A percentile compares a stretch with the other conserved stretches of the same genome.
Conservation (phyloP, 2,329 filamentous ascomycete genomes). For the Didymella arachidicola region DNA sequence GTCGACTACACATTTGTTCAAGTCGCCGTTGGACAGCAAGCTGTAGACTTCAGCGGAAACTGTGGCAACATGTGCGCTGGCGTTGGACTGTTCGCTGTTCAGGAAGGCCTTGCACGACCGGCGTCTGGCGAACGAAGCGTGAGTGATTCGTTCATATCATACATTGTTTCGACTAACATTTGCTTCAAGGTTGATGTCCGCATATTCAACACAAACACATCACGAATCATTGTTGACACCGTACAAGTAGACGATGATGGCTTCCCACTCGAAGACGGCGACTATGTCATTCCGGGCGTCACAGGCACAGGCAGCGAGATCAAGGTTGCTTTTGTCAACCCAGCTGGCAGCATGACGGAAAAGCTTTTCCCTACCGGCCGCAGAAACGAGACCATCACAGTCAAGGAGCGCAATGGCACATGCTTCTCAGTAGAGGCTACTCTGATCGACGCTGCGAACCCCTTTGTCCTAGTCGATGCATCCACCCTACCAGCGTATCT, state of each 20-base stretch:
- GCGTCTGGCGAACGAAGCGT: slow-evolving; percentile 34
- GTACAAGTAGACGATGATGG: slow-evolving; percentile 60
- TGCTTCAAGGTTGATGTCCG: slow-evolving; percentile 52
- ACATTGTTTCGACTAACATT: neutral
- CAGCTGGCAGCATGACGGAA: slow-evolving; percentile 69
- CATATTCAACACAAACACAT: slow-evolving; percentile 75
- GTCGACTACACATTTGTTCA: slow-evolving; percentile 76
- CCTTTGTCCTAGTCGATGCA: slow-evolving; percentile 66
- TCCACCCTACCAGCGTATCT: slow-evolving; percentile 62
- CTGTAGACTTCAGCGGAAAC: slow-evolving; percentile 73
- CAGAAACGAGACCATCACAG: slow-evolving; percentile 56
- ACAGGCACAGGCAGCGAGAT: slow-evolving; percentile 65
- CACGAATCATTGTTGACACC: slow-evolving; percentile 64
- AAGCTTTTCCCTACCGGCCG: slow-evolving; percentile 66
- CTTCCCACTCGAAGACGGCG: slow-evolving; percentile 53
- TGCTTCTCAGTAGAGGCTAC: slow-evolving; percentile 58
- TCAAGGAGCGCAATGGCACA: slow-evolving; percentile 25
- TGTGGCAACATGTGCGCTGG: slow-evolving; percentile 76
- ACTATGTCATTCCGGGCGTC: slow-evolving; percentile 70
- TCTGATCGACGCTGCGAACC: slow-evolving; percentile 69
- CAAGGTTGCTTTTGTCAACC: slow-evolving; percentile 67
- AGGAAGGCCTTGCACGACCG: slow-evolving; percentile 59
- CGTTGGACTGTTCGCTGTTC: slow-evolving; percentile 69
- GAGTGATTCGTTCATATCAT: neutral
- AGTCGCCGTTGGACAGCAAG: slow-evolving; percentile 67